A percentile compares a stretch with the other conserved stretches of the same genome.
Evolutionary conservation across 331 rosid species (phyloP).

Genomic region (Phaseolus coccineus): DNA sequence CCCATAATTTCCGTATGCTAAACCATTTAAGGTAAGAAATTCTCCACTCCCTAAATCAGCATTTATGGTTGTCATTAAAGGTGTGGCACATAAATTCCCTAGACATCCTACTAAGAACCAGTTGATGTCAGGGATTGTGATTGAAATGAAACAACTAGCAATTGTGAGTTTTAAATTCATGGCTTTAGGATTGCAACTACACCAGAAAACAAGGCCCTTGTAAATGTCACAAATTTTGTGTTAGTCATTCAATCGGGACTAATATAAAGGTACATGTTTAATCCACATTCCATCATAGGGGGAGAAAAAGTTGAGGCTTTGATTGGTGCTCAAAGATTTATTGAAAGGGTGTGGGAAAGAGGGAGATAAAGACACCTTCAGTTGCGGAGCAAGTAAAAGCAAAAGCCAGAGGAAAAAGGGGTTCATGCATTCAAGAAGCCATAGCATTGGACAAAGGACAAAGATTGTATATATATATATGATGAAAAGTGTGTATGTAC

Average conservation of each 20-base stretch:
- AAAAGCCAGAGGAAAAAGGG: conserved; percentile 47
- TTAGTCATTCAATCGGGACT: conserved; percentile 46
- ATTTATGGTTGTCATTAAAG: conserved; percentile 50
- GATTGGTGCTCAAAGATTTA: conserved; percentile 61
- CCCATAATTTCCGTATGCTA: conserved; percentile 39
- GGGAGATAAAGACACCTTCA: conserved; percentile 59
- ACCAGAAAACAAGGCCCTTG: conserved; percentile 10
- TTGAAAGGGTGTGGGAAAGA: conserved; percentile 59
- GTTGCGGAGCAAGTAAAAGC: conserved; percentile 52
- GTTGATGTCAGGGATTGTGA: conserved; percentile 43
- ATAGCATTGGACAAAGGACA: conserved; percentile 7
- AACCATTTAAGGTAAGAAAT: conserved; percentile 53
- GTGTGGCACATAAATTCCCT: conserved; percentile 50
- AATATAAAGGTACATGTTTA: conserved; percentile 50
- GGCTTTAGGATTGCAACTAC: conserved; percentile 42
- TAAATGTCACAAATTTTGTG: conserved; percentile 44
- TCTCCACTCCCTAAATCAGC: conserved; percentile 47
- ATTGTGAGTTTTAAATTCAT: conserved; percentile 23
- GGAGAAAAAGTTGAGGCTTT: conserved; percentile 47
- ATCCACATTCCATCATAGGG: conserved; percentile 45
- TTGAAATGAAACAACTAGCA: conserved; percentile 39
- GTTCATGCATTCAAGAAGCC: conserved; percentile 44
- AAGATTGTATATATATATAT: not conserved
- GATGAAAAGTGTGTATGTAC: conserved; percentile 26
- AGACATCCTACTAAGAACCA: conserved; percentile 52